A percentile compares a stretch with the other conserved stretches of the same genome.
phyloP scores from a whole-genome alignment of 805 yeast species.

The Yarrowia bubula region DNA sequence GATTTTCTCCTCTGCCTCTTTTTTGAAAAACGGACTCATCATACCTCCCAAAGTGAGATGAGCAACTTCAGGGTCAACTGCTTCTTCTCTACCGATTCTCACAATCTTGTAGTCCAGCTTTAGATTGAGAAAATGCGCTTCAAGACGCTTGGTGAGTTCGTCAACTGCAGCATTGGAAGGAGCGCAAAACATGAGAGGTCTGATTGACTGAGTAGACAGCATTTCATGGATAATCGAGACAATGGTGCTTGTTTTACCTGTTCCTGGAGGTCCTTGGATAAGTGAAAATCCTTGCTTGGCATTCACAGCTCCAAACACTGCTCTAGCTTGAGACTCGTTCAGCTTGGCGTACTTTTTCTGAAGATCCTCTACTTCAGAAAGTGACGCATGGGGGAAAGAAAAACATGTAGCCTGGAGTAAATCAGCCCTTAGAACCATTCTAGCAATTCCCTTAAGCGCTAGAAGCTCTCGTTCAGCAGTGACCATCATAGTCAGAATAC shows the following conservation, averaged over 20 bases:
- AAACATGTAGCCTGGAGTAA: background rate
- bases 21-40: background rate
- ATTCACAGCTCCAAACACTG: background rate
- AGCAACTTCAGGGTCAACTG: background rate
- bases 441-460: background rate
- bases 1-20: background rate
- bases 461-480: background rate
- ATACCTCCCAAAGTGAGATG: background rate
- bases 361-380: background rate
- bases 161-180: slow-evolving; percentile 4
- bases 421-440: background rate
- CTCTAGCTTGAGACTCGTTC: background rate
- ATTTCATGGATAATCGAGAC: background rate
- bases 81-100: background rate
- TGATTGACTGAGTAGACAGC: background rate
- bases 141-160: background rate
- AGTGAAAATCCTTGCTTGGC: background rate
- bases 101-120: background rate
- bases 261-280: slow-evolving; percentile 6
- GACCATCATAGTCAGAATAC: background rate
- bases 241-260: background rate
- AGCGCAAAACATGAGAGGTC: background rate
- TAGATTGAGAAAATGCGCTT: background rate
- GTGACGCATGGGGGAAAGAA: background rate
- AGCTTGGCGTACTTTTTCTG: background rate